A percentile compares a stretch with the other conserved stretches of the same genome.
Conservation (phyloP, 257 asterid genomes). For the Pogostemon cablin region DNA sequence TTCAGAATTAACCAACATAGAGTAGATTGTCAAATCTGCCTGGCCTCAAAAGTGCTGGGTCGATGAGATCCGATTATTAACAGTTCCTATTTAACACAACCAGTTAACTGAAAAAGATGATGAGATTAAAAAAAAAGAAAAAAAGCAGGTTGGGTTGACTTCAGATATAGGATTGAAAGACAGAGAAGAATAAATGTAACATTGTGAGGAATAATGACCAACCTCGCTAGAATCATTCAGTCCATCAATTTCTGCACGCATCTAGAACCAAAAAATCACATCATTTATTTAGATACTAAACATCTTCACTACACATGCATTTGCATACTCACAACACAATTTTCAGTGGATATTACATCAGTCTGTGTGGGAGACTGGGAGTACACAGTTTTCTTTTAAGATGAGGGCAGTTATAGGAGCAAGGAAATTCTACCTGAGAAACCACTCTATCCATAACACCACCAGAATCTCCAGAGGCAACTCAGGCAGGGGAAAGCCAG, state of each 20-base stretch:
- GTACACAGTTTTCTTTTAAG: neutral
- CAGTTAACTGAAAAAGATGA: no score
- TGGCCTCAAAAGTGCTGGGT: conserved; percentile 93
- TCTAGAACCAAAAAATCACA: conserved; percentile 45
- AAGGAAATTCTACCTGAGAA: conserved; percentile 72
- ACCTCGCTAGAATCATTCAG: conserved; percentile 91
- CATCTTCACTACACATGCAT: neutral
- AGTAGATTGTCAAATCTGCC: conserved; percentile 99
- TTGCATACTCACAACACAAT: neutral
- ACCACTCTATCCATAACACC: conserved; percentile 98
- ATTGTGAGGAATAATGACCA: conserved; percentile 20
- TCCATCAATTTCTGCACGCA: conserved; percentile 99
- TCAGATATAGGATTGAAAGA: no score
- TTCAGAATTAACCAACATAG: conserved; percentile 94
- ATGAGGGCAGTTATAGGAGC: neutral
- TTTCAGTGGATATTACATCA: neutral
- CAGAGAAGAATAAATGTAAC: neutral
- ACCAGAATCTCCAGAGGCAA: conserved; percentile 98
- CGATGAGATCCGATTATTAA: conserved; percentile 97
- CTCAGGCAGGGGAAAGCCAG: conserved; percentile 98
- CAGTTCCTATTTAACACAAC: conserved; percentile 61
- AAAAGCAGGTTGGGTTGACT: no score
- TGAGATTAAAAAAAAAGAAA: no score
- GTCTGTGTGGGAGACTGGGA: neutral
- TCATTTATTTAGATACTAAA: conserved; percentile 24